A percentile compares a stretch with the other conserved stretches of the same genome.
phyloP scores from a whole-genome alignment of 306 rosid genomes.

The Mimosa bimucronata region DNA sequence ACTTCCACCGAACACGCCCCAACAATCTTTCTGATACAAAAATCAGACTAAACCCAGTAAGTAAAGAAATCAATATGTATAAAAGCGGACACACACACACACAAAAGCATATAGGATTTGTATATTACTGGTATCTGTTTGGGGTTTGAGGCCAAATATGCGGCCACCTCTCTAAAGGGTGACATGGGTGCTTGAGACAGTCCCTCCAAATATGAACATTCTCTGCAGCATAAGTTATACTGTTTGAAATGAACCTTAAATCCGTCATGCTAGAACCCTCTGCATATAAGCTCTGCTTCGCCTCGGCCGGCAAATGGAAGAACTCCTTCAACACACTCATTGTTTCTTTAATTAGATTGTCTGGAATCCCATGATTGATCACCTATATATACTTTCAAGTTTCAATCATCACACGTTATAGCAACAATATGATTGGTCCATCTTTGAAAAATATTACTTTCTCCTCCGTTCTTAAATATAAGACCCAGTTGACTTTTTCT shows the following conservation, averaged over 20 bases:
- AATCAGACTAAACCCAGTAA: background rate
- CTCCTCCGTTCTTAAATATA: too few relatives aligned
- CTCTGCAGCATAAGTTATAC: background rate
- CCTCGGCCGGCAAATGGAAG: slow-evolving; percentile 29
- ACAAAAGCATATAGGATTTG: background rate
- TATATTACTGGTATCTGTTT: background rate
- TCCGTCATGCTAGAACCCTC: slow-evolving; percentile 13
- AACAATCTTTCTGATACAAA: background rate
- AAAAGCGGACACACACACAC: background rate
- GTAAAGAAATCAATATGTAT: background rate
- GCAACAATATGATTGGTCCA: too few relatives aligned
- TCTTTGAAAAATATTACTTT: too few relatives aligned
- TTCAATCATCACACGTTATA: too few relatives aligned
- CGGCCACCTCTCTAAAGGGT: background rate
- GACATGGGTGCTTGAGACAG: background rate
- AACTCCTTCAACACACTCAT: slow-evolving; percentile 34
- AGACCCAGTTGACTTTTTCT: too few relatives aligned
- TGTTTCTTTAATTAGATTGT: slow-evolving; percentile 7
- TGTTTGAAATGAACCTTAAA: slow-evolving; percentile 27
- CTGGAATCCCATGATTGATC: slow-evolving; percentile 9
- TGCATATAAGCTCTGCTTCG: slow-evolving; percentile 29
- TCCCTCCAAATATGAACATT: background rate
- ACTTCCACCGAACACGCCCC: slow-evolving; percentile 14
- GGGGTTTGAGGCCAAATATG: background rate
- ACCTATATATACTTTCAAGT: background rate